A percentile compares a stretch with the other conserved stretches of the same genome.
These are phyloP conservation scores for Agaricus blazei DNA, from an alignment of 768 basidiomycete species.

Conservation along the genomic window DNA sequence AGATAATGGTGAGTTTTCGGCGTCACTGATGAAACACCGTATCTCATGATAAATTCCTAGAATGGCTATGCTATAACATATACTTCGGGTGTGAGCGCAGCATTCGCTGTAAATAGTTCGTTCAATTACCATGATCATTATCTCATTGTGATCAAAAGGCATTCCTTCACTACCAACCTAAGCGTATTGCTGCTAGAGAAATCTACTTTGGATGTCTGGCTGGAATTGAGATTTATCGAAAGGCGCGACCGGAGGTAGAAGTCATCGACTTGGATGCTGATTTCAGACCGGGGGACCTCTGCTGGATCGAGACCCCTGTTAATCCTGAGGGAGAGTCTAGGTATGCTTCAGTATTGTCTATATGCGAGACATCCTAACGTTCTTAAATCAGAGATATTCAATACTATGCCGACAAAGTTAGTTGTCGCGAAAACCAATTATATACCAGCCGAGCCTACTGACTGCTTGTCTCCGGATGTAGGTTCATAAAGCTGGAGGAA, in stretches of 20 bases:
- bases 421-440: background rate
- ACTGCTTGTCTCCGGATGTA: conserved; percentile 17
- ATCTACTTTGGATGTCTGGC: conserved; percentile 77
- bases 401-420: conserved; percentile 76
- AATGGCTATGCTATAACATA: conserved; percentile 73
- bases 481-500: conserved; percentile 72
- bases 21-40: no score
- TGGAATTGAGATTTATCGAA: conserved; percentile 60
- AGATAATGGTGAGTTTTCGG: conserved; percentile 46
- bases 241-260: conserved; percentile 36
- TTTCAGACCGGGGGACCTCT: conserved; percentile 66
- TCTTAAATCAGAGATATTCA: conserved; percentile 53
- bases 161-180: conserved; percentile 63
- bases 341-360: conserved; percentile 25
- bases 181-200: conserved; percentile 68
- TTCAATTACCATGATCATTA: background rate
- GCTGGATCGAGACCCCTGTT: conserved; percentile 86
- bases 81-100: conserved; percentile 71
- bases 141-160: conserved; percentile 34
- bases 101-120: conserved; percentile 31
- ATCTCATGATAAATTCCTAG: conserved; percentile 23
- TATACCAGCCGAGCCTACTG: no score
- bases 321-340: conserved; percentile 84
- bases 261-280: conserved; percentile 74
- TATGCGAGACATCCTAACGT: background rate